phyloP scores from a whole-genome alignment of 495 filamentous ascomycete genomes.

The Penicillium simplicissimum region DNA sequence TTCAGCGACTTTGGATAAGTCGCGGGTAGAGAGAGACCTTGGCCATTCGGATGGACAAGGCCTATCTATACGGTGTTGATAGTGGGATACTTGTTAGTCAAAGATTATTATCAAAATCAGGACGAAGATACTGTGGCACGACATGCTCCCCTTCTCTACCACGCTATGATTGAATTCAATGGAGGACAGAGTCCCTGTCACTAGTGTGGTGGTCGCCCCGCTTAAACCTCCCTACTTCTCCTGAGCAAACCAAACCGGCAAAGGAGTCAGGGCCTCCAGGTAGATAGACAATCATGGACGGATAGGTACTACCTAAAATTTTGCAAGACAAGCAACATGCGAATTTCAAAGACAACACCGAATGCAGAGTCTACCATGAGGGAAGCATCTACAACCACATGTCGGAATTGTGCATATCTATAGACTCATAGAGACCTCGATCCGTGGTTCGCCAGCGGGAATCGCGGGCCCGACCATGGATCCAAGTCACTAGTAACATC shows the following conservation, averaged over 20 bases:
- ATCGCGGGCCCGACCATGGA: neutral
- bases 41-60: neutral
- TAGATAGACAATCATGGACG: too few relatives aligned
- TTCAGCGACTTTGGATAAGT: neutral
- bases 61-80: neutral
- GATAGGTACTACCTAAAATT: too few relatives aligned
- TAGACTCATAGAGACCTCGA: neutral
- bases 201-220: slow-evolving; percentile 10
- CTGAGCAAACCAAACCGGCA: neutral
- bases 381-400: neutral
- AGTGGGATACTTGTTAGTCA: neutral
- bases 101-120: too few relatives aligned
- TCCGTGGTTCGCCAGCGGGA: slow-evolving; percentile 6
- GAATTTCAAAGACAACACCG: too few relatives aligned
- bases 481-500: neutral
- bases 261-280: too few relatives aligned
- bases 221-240: neutral
- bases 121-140: too few relatives aligned
- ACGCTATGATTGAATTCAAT: neutral
- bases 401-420: neutral
- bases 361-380: neutral
- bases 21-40: neutral
- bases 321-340: too few relatives aligned
- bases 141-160: too few relatives aligned
- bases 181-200: neutral